Percentiles rank a stretch among this genome's conserved stretches.
phyloP scores from a whole-genome alignment of 129 eudicot species.

The Daucus carota region DH1_v3.0 NC_030389.2:247501-248000 shows the following conservation, averaged over 20 bases:
- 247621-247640: constrained; percentile 38
- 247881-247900: constrained; percentile 72
- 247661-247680: constrained; percentile 31
- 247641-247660: constrained; percentile 44
- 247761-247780: not conserved
- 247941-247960: constrained; percentile 53
- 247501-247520: constrained; percentile 35
- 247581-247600: constrained; percentile 74
- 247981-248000: not conserved
- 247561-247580: not conserved
- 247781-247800: not conserved
- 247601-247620: constrained; percentile 56
- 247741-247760: not conserved
- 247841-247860: constrained; percentile 64
- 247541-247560: not conserved
- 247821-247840: constrained; percentile 52
- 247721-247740: constrained; percentile 72
- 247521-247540: not conserved
- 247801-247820: constrained; percentile 65
- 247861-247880: constrained; percentile 79
- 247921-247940: constrained; percentile 51
- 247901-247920: constrained; percentile 65
- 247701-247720: constrained; percentile 34
- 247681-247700: constrained; percentile 32
- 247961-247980: constrained; percentile 8